Evolutionary conservation across 768 basidiomycete genomes (phyloP), one percentile per base, ranked within the genome.

Genomic region (Pisolithus marmoratus): DNA sequence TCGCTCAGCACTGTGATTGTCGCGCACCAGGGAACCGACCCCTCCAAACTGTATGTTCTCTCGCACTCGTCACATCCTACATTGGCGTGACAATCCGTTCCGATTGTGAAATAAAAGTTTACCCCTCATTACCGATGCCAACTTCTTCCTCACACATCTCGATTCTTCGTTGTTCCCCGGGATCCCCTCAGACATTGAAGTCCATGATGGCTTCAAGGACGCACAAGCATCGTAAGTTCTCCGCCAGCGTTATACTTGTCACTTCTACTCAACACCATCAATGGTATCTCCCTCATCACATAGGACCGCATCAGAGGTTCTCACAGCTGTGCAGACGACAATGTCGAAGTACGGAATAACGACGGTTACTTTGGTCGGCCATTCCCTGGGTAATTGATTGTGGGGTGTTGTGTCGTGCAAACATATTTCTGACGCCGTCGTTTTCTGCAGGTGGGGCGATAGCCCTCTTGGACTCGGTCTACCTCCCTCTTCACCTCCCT

Each of bases 91-190:
- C 24, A 14, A 8, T 23, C 7, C 6, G 15, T 12, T n/a, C 24
- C 22, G 17, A 45, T 15, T 23, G 23, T n/a, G n/a, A 45, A 8
- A 17, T 17, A 15, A 62, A 38, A 78, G 74, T 44, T 54, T 69
- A 20, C 54, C 77, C 2, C 24, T 73, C 2, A 46, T 75, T 31
- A 75, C 74, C 0, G 75, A 78, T 55, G 59, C 54, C 4, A 62
- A 71, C 40, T 56, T 73, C 48, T 52, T 65, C 58, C 65, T 71
- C n/a, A 55, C 52, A 14, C 52, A 52, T 4, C 61, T 77, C 27
- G 61, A 73, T 48, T 43, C 70, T 6, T 64, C 65, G 3, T 50
- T 76, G 17, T 80, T 79, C 65, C 76, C 77, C 19, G 76, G 75
- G 1, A 41, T 79, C n/a, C 55, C 63, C 43, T 59, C 67, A 1